phyloP scores from a whole-genome alignment of 305 asterid genomes.

The Fraxinus sp. region DNA sequence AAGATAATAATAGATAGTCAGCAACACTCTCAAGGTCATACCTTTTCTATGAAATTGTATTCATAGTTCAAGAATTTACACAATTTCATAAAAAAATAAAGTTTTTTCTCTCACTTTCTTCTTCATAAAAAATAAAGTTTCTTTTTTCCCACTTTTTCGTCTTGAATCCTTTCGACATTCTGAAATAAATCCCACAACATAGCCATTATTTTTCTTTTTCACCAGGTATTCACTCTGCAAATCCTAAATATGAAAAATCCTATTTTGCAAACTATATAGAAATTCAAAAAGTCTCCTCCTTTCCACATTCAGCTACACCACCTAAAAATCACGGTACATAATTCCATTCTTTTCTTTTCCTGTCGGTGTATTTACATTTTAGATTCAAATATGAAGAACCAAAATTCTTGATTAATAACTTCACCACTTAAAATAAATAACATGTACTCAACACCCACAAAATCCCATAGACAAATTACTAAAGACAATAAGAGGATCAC shows the following conservation, averaged over 20 bases:
- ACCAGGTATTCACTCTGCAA: too few relatives aligned
- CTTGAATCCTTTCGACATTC: too few relatives aligned
- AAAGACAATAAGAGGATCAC: slow-evolving; percentile 7
- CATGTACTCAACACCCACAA: slow-evolving; percentile 7
- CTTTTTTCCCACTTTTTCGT: too few relatives aligned
- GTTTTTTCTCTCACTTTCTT: too few relatives aligned
- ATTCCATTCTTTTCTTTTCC: neutral
- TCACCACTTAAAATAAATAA: slow-evolving; percentile 4
- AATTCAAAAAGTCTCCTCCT: neutral
- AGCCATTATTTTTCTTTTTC: too few relatives aligned
- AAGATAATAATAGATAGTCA: too few relatives aligned
- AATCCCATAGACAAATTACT: slow-evolving; percentile 20
- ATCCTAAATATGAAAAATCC: too few relatives aligned
- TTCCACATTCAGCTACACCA: slow-evolving; percentile 3
- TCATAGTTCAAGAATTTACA: too few relatives aligned
- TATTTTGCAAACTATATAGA: neutral
- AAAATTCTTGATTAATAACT: neutral
- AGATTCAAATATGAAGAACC: neutral
- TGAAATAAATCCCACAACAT: neutral
- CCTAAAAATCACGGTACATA: slow-evolving; percentile 6
- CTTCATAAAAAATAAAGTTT: too few relatives aligned
- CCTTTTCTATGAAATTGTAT: too few relatives aligned
- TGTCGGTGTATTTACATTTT: neutral
- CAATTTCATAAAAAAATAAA: too few relatives aligned
- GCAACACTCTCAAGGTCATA: too few relatives aligned